A percentile compares a stretch with the other conserved stretches of the same genome.
Conservation (phyloP, 805 yeast genomes). For the Candida adriatica region DNA sequence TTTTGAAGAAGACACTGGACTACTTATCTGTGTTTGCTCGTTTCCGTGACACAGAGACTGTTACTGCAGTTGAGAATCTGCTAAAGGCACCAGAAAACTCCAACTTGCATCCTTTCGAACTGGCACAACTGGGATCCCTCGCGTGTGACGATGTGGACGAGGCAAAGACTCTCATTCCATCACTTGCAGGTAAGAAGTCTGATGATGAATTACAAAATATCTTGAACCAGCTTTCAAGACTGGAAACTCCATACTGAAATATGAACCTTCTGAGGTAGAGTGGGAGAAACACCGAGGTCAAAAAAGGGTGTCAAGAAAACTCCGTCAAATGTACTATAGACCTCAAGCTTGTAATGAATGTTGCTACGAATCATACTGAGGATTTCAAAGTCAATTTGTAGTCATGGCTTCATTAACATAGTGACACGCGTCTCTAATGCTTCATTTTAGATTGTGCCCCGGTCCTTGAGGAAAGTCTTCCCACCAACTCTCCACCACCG, state of each 20-base stretch:
- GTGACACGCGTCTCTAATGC: neutral
- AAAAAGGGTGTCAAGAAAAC: no score
- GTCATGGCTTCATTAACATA: neutral
- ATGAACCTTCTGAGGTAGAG: constrained; percentile 2
- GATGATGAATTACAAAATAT: constrained; percentile 84
- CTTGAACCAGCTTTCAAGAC: constrained; percentile 75
- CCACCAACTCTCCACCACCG: constrained; percentile 79
- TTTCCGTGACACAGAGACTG: constrained; percentile 87
- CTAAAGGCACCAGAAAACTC: constrained; percentile 66
- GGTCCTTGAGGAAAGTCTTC: constrained; percentile 43
- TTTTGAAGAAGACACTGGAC: constrained; percentile 85
- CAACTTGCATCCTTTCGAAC: constrained; percentile 88
- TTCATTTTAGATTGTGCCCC: constrained; percentile 11
- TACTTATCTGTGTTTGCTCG: constrained; percentile 81
- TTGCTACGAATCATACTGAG: no score
- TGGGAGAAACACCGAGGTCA: no score
- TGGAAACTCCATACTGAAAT: constrained; percentile 37
- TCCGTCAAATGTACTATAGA: no score
- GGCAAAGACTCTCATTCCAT: constrained; percentile 90
- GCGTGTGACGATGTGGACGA: constrained; percentile 97
- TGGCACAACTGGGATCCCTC: constrained; percentile 81
- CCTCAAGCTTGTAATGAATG: no score
- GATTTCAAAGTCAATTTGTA: neutral
- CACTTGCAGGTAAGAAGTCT: constrained; percentile 71
- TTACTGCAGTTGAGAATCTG: constrained; percentile 86